Evolutionary conservation across 805 yeast species (phyloP).

Genomic region (Myxozyma nipponensis): DNA sequence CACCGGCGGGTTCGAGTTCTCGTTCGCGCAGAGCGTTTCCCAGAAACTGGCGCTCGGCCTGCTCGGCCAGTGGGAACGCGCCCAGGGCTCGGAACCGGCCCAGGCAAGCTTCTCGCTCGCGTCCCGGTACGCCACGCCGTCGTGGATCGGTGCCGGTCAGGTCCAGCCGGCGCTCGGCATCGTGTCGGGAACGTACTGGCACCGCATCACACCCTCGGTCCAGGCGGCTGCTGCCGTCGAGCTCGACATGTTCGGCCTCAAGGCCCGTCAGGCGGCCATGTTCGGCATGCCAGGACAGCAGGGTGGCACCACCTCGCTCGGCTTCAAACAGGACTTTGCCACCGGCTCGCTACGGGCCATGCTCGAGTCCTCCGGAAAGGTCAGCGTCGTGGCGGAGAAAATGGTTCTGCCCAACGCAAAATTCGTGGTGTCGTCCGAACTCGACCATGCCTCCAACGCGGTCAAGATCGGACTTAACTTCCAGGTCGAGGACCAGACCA

Average conservation of each 20-base stretch:
- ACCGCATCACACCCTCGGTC: conserved; percentile 85
- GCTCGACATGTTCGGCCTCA: conserved; percentile 43
- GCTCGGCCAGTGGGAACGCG: conserved; percentile 77
- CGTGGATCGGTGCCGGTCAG: conserved; percentile 85
- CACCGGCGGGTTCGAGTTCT: conserved; percentile 89
- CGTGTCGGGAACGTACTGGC: conserved; percentile 84
- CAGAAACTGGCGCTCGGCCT: conserved; percentile 81
- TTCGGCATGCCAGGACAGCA: conserved; percentile 78
- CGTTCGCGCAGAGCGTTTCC: conserved; percentile 84
- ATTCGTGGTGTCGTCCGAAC: conserved; percentile 82
- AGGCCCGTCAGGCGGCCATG: conserved; percentile 45
- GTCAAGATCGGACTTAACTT: conserved; percentile 89
- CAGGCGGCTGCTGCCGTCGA: conserved; percentile 93
- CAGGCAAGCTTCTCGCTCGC: conserved; percentile 88
- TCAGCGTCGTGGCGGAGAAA: conserved; percentile 85
- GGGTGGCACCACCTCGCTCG: conserved; percentile 89
- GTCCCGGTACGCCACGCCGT: conserved; percentile 81
- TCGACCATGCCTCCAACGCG: conserved; percentile 77
- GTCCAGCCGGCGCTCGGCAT: conserved; percentile 90
- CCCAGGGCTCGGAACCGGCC: conserved; percentile 65
- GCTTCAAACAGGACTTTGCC: conserved; percentile 97
- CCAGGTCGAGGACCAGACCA: conserved; percentile 93
- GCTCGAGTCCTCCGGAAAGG: conserved; percentile 86
- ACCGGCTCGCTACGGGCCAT: conserved; percentile 90
- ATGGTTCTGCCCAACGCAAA: conserved; percentile 89